Evolutionary conservation across 2,329 filamentous ascomycete species (phyloP).

Genomic region (Curvularia sp.): DNA sequence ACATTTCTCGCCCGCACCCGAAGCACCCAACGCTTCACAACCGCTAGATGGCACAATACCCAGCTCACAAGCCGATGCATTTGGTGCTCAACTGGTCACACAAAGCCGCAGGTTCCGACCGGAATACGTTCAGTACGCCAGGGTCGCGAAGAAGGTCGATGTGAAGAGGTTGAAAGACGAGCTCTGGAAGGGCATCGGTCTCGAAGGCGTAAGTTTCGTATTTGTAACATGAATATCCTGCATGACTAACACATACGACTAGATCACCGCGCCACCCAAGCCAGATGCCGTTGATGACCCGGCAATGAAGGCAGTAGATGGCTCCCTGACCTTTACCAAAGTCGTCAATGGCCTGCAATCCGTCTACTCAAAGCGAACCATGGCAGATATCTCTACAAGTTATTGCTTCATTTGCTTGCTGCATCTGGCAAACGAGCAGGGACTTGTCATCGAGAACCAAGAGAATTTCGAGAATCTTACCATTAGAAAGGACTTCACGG

Average conservation of each 20-base stretch:
- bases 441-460: slow-evolving; percentile 74
- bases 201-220: slow-evolving; percentile 47
- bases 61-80: slow-evolving; percentile 60
- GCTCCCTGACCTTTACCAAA: slow-evolving; percentile 79
- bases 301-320: slow-evolving; percentile 55
- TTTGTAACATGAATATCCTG: background rate
- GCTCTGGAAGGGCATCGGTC: slow-evolving; percentile 69
- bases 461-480: slow-evolving; percentile 58
- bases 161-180: slow-evolving; percentile 69
- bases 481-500: slow-evolving; percentile 56
- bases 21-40: slow-evolving; percentile 44
- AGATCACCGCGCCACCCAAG: slow-evolving; percentile 33
- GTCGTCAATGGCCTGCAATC: slow-evolving; percentile 88
- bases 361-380: slow-evolving; percentile 83
- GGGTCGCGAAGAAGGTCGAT: slow-evolving; percentile 72
- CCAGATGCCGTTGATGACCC: slow-evolving; percentile 33
- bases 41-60: slow-evolving; percentile 59
- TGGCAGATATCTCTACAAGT: slow-evolving; percentile 94
- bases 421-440: slow-evolving; percentile 92
- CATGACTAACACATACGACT: slow-evolving; percentile 14
- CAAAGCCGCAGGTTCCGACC: slow-evolving; percentile 66
- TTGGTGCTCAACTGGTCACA: slow-evolving; percentile 68
- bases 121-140: slow-evolving; percentile 70
- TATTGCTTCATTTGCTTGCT: slow-evolving; percentile 92
- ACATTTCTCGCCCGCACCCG: slow-evolving; percentile 73